Evolutionary conservation across 129 eudicot genomes (phyloP), one percentile per base, ranked within the genome.

Genomic region (Pittosporum tobira): DNA sequence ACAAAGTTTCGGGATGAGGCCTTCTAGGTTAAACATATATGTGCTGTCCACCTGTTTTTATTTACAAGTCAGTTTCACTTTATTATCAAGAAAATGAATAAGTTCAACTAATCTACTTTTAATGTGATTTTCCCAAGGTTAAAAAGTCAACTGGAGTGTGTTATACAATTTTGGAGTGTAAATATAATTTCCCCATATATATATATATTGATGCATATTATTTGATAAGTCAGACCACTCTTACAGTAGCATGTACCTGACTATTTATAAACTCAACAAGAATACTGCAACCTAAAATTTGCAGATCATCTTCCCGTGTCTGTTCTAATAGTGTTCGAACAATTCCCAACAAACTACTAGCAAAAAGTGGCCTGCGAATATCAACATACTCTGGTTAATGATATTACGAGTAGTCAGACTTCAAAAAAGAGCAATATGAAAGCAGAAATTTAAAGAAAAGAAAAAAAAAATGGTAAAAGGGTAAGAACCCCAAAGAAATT

Each of bases 11-110:
- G 85, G 93, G 54, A 87, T 84, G 49, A 83, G 82, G 40, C 85
- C 95, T 83, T 87, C 95, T 59, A 83, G 57, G 79, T 79, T 87
- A 83, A 87, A 79, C 95, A 82, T 83, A 64, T 83, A 79, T 2
- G 88, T 75, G 57, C 80, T 60, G 29, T 79, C 95, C 62, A 72
- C 66, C 95, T 87, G 80, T 43, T 54, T 24, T 26, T 38, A 3
- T 53, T 26, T 14, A 38, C 22, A 23, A 67, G 31, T 47, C 18
- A 68, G 13, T 40, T 31, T 30, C 20, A 31, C n/a, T 16, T 57
- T 37, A 57, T 50, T 22, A 57, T 62, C 40, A 61, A 40, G 63
- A 16, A 22, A 55, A 13, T 9, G 27, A 26, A 51, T 26, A 16
- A 12, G 9, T n/a, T 19, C n/a, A 23, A 37, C 21, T 22, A 37